phyloP scores from a whole-genome alignment of 1,284 basidiomycete genomes.

The Trametes polyzona region DNA sequence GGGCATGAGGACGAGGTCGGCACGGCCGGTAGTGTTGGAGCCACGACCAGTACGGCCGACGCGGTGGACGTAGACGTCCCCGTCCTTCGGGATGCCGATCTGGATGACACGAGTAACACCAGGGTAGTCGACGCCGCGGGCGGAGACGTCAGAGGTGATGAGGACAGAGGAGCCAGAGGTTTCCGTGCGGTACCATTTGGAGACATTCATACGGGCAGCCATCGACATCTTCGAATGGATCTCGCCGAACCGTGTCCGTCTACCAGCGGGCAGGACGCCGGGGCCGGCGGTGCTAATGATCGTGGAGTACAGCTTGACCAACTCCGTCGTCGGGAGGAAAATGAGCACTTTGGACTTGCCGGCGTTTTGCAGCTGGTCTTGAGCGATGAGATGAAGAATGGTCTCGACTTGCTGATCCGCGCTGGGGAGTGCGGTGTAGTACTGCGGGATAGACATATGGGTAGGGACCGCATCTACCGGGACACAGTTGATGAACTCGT shows the following conservation, averaged over 20 bases:
- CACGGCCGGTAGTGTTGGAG: slow-evolving; percentile 67
- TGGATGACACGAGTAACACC: slow-evolving; percentile 94
- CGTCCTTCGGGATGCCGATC: slow-evolving; percentile 75
- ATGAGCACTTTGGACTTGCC: slow-evolving; percentile 81
- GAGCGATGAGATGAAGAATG: slow-evolving; percentile 79
- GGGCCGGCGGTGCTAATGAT: slow-evolving; percentile 58
- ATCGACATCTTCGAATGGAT: slow-evolving; percentile 87
- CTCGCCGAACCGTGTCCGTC: slow-evolving; percentile 69
- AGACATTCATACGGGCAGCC: slow-evolving; percentile 64
- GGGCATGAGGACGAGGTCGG: slow-evolving; percentile 85
- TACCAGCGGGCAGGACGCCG: slow-evolving; percentile 50
- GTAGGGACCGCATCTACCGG: slow-evolving; percentile 58
- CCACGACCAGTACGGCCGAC: slow-evolving; percentile 92
- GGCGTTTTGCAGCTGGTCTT: slow-evolving; percentile 86
- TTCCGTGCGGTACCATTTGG: slow-evolving; percentile 70
- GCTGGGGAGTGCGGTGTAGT: slow-evolving; percentile 73
- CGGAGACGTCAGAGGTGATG: slow-evolving; percentile 89
- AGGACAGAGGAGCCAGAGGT: slow-evolving; percentile 68
- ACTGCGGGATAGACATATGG: slow-evolving; percentile 85
- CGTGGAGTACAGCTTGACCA: slow-evolving; percentile 78
- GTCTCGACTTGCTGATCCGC: slow-evolving; percentile 80
- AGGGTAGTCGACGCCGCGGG: slow-evolving; percentile 90
- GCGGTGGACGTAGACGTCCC: slow-evolving; percentile 90
- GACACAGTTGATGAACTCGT: slow-evolving; percentile 69
- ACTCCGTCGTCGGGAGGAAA: slow-evolving; percentile 90